Percentiles rank a stretch among this genome's conserved stretches.
These are phyloP conservation scores for Panicum miliaceum DNA, from an alignment of 176 grass and related monocot species.

Conservation along the genomic window DNA sequence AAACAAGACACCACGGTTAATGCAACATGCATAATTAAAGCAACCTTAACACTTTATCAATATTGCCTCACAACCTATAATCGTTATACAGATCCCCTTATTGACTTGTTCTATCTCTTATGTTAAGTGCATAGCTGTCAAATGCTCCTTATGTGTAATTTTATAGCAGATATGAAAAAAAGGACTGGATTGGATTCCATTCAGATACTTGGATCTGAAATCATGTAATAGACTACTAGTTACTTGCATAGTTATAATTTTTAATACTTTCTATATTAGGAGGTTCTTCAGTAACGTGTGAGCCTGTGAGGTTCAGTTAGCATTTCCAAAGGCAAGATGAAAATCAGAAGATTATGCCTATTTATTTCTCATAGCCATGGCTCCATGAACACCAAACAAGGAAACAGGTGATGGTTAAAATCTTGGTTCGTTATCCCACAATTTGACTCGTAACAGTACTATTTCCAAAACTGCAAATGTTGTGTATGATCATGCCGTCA, in stretches of 20 bases:
- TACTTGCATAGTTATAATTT: neutral
- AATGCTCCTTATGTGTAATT: neutral
- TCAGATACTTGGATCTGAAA: neutral
- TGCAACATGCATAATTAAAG: constrained; percentile 11
- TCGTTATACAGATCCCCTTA: neutral
- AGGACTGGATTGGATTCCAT: constrained; percentile 3
- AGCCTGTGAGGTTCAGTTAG: neutral
- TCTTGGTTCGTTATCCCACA: neutral
- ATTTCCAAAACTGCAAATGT: neutral
- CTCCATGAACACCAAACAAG: neutral
- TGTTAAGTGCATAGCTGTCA: neutral
- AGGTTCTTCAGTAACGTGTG: constrained; percentile 1
- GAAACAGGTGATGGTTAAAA: constrained; percentile 10
- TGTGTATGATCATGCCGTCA: neutral
- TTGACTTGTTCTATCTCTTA: neutral
- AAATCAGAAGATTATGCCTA: neutral
- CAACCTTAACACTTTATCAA: neutral
- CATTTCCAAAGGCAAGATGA: constrained; percentile 28
- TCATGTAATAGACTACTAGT: neutral
- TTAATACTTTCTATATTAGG: neutral
- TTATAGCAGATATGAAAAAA: neutral
- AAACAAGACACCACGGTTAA: constrained; percentile 1
- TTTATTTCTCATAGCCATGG: constrained; percentile 8
- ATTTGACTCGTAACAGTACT: constrained; percentile 22
- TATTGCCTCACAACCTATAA: neutral